Conservation (phyloP, 202 grass and related monocot genomes). For the Alloteropsis angusta region DNA sequence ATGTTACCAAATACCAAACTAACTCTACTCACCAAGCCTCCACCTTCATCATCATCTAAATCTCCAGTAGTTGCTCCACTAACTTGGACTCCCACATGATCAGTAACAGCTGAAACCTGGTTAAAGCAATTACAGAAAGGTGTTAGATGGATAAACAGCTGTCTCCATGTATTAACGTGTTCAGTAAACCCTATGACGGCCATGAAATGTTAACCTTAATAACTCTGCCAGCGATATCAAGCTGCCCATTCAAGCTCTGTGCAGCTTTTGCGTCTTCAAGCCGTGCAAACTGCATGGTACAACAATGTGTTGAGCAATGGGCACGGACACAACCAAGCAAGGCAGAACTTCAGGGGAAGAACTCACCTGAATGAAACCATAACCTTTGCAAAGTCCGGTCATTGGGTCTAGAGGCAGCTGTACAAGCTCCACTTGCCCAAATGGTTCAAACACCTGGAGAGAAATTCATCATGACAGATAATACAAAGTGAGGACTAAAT, state of each 20-base stretch:
- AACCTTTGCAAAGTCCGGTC: conserved; percentile 84
- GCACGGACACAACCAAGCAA: not conserved
- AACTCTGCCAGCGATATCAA: conserved; percentile 93
- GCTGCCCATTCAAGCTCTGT: conserved; percentile 91
- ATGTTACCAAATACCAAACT: conserved; percentile 6
- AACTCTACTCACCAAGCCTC: conserved; percentile 66
- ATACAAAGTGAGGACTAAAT: not conserved
- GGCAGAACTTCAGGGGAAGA: not conserved
- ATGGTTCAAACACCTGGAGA: conserved; percentile 70
- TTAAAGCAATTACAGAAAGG: conserved; percentile 7
- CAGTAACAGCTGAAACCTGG: conserved; percentile 95
- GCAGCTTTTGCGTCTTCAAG: conserved; percentile 99
- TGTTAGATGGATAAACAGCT: not conserved
- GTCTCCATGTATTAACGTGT: conserved; percentile 5
- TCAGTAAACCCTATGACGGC: not conserved
- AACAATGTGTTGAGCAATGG: conserved; percentile 17
- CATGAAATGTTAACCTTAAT: conserved; percentile 66
- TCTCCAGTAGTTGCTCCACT: conserved; percentile 60
- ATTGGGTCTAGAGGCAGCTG: conserved; percentile 66
- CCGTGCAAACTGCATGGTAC: conserved; percentile 66
- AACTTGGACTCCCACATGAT: conserved; percentile 69
- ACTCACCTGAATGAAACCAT: conserved; percentile 89
- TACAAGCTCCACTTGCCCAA: conserved; percentile 84
- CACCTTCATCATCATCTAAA: conserved; percentile 97
- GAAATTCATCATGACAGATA: conserved; percentile 5